Percentiles rank a stretch among this genome's conserved stretches.
These are phyloP conservation scores for Penicillium sp. DNA, from an alignment of 2,329 filamentous ascomycete genomes.

Conservation along the genomic window DNA sequence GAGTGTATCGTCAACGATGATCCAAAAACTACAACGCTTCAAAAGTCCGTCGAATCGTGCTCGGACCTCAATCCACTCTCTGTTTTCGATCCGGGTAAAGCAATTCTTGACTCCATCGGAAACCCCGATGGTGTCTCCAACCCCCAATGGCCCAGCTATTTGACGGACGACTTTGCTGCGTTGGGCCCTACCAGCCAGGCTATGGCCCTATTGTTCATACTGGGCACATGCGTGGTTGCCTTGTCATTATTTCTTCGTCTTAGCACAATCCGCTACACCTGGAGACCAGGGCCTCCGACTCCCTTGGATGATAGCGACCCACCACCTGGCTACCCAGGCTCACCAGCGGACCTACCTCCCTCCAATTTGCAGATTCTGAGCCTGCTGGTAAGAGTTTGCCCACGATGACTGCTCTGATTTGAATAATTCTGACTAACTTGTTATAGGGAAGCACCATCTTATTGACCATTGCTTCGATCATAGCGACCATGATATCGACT, in stretches of 20 bases:
- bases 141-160: background rate
- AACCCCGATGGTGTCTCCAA: background rate
- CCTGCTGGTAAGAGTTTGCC: background rate
- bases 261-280: background rate
- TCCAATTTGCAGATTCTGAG: background rate
- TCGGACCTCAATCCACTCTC: background rate
- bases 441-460: background rate
- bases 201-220: conserved; percentile 4
- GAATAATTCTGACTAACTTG: background rate
- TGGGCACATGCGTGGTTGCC: background rate
- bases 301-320: background rate
- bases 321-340: conserved; percentile 1
- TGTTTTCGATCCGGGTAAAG: background rate
- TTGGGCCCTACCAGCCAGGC: background rate
- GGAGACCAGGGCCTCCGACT: background rate
- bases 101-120: background rate
- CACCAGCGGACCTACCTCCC: background rate
- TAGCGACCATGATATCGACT: background rate
- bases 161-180: conserved; percentile 2
- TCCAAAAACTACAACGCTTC: background rate
- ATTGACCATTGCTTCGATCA: background rate
- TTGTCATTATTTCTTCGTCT: conserved; percentile 1
- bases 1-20: background rate
- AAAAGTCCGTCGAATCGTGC: background rate
- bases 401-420: background rate